Conservation (phyloP, 441 rosid genomes). For the Omphalea diandra region DNA sequence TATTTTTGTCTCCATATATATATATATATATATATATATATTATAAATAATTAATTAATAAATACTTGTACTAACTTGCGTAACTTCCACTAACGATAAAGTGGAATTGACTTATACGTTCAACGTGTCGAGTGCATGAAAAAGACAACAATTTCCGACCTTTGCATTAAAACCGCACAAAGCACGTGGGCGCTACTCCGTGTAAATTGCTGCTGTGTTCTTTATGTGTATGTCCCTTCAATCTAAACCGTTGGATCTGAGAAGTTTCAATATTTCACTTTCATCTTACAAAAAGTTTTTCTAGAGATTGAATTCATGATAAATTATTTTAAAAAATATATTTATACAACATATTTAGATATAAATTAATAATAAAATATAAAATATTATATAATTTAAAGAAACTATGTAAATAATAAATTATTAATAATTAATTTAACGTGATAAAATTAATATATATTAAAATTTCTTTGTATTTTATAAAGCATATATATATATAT, state of each 20-base stretch:
- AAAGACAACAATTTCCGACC: neutral
- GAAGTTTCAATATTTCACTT: neutral
- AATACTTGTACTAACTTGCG: neutral
- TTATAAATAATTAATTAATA: no score
- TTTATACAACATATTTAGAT: no score
- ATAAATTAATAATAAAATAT: no score
- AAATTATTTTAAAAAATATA: no score
- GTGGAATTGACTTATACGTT: neutral
- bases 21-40: no score
- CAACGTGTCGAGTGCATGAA: neutral
- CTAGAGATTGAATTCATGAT: no score
- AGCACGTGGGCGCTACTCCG: neutral
- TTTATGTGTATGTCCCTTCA: neutral
- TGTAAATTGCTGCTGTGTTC: neutral
- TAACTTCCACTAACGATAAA: slow-evolving; percentile 5
- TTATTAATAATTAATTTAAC: no score
- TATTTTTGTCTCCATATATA: neutral
- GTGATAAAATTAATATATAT: no score
- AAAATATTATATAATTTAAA: no score
- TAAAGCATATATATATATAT: no score
- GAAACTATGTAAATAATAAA: no score
- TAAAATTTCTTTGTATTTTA: no score
- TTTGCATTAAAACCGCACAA: neutral
- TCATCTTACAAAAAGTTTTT: neutral
- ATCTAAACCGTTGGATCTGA: neutral